Base-by-base conservation (phyloP, 768 basidiomycete species). In the Suillus subluteus region DNA sequence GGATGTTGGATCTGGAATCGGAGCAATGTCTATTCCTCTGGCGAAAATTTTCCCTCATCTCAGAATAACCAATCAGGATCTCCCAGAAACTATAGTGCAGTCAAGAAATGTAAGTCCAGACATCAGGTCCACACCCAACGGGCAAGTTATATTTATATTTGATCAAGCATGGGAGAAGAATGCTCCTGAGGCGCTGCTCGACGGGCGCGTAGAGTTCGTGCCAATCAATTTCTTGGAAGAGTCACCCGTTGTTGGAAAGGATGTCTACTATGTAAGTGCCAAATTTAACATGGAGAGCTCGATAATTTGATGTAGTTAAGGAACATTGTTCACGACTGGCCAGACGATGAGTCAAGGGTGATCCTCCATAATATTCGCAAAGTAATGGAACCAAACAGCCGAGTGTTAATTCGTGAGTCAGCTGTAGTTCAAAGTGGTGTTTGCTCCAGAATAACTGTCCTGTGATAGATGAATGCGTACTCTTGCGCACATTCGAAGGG, bases 321-420 rank as follows among this genome's bases (percentile, higher is more conserved):
- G 26, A 70, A 71, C 56, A 73, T 77, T 43, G 69, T 76, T 30
- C 80, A 79, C 48, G 75, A 81, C 67, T 81, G 78, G 81, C 76
- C 78, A 7, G 73, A 79, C 26, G 71, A 70, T 0, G 77, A 79
- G 38, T 74, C 74, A 40, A 44, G 72, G n/a, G 65, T 52, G 3
- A 79, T 81, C 56, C 64, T 81, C 50, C 70, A 64, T 38, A 77
- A 74, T 54, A 62, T 81, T 4, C 67, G 69, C 11, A 69, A 62
- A 15, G 74, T 72, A 11, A 75, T 81, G 76, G 68, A 35, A 13
- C 72, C 76, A 0, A 48, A 71, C 16, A 78, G 76, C 63, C 73
- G 74, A 11, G 35, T 81, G 40, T 62, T 81, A 6, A 74, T 81
- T n/a, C 75, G 79, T 81, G 46, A 30, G 78, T 71, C n/a, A 26